Base-by-base conservation (phyloP, 768 basidiomycete species). In the Pholiota conissans region DNA sequence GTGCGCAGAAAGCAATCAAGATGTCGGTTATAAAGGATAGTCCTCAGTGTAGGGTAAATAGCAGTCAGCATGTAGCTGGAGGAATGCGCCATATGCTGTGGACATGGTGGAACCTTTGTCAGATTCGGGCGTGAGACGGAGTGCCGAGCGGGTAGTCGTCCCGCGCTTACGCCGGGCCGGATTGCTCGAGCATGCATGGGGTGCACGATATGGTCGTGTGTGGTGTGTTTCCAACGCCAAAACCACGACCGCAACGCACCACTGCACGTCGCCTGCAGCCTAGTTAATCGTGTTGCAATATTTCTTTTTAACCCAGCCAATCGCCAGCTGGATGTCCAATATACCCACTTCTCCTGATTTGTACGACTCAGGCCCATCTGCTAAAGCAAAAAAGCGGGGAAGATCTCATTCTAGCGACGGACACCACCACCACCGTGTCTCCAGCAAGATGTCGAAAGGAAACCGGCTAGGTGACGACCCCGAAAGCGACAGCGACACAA, bases 361-460 rank as follows among this genome's bases (percentile, higher is more conserved):
- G n/a, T 49, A 22, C 47, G 55, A 49, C 20, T 26, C 55, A 22
- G 48, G 55, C 18, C 48, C 55, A 49, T 50, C 55, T 27, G 29
- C 30, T 8, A 56, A 32, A 16, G 27, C 47, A 26, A 52, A 63
- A 45, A 69, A 69, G 53, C 67, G 67, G 8, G 64, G 58, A 30
- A 58, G 67, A 46, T 62, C 64, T 55, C 63, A 67, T 52, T 69
- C 67, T 42, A 63, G 61, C 55, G 54, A 63, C 16, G n/a, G 20
- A 20, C 45, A 59, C 45, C 49, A 60, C 49, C 60, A 51, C 27
- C 56, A 45, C 32, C 59, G 62, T 26, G 60, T 63, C 28, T 52
- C 60, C 49, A 60, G 47, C 47, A 67, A 65, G 58, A 65, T 64
- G 60, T 60, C 55, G 56, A 65, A 61, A 46, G 32, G 20, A 3